phyloP scores from a whole-genome alignment of 495 filamentous ascomycete genomes.

The Aspergillus mulundensis region DNA sequence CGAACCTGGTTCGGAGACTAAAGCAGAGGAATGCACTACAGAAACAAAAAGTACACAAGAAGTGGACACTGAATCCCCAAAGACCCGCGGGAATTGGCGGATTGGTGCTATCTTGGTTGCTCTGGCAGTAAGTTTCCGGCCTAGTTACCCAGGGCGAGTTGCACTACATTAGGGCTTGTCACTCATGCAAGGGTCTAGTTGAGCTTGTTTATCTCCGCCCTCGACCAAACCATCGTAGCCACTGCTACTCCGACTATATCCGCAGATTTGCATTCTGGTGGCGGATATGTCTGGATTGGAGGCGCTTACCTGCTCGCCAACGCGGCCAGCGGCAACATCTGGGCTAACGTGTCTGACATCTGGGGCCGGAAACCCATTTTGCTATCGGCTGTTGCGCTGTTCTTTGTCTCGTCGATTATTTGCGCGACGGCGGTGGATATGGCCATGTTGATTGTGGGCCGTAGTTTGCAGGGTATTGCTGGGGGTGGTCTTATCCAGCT shows the following conservation, averaged over 20 bases:
- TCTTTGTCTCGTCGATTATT: constrained; percentile 41
- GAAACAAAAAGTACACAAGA: not conserved
- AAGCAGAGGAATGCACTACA: not conserved
- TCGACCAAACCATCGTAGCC: constrained; percentile 60
- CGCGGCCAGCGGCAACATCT: constrained; percentile 51
- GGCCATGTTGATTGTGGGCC: constrained; percentile 51
- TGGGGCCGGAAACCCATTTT: constrained; percentile 57
- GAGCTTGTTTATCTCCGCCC: constrained; percentile 54
- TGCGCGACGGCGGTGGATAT: constrained; percentile 48
- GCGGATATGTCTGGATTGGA: constrained; percentile 65
- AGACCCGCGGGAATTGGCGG: constrained; percentile 19
- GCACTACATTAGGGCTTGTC: not conserved
- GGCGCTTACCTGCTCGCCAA: constrained; percentile 58
- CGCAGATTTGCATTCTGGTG: constrained; percentile 51
- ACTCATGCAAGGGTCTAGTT: constrained; percentile 23
- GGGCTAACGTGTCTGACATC: constrained; percentile 57
- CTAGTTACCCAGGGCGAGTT: not conserved
- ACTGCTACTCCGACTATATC: constrained; percentile 59
- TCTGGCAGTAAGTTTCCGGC: constrained; percentile 26
- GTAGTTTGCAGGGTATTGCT: constrained; percentile 53
- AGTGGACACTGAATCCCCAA: not conserved
- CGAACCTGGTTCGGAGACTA: not conserved
- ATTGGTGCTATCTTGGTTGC: constrained; percentile 26
- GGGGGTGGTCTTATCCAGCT: constrained; percentile 52
- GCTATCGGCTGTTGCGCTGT: constrained; percentile 41